These are phyloP conservation scores for Discostella stelligeroides DNA, from an alignment of 108 stramenopile species.

Conservation along the genomic window DNA sequence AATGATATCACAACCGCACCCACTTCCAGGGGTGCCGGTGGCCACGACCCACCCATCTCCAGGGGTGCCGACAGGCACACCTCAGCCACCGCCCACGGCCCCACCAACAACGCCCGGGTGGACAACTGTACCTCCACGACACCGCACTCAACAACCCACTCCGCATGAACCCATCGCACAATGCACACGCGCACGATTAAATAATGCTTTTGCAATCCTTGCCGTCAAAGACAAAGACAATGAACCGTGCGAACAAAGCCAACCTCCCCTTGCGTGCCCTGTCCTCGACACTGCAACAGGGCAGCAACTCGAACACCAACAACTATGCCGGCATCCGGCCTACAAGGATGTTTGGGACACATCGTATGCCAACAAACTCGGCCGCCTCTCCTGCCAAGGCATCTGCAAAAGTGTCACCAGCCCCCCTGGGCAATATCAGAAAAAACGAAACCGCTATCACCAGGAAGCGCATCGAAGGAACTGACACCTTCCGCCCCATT, in stretches of 20 bases:
- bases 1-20: too few species aligned
- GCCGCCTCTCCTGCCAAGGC: conserved; percentile 15
- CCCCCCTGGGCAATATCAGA: too few species aligned
- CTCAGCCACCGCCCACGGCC: too few species aligned
- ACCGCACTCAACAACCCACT: too few species aligned
- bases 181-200: not conserved
- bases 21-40: too few species aligned
- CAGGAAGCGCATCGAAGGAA: not conserved
- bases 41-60: too few species aligned
- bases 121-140: too few species aligned
- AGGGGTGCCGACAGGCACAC: too few species aligned
- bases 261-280: not conserved
- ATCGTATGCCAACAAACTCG: conserved; percentile 4
- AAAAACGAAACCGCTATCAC: not conserved
- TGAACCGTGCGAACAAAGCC: not conserved
- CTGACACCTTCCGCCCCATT: conserved; percentile 3
- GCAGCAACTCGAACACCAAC: not conserved
- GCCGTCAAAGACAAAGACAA: not conserved
- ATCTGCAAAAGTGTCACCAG: not conserved
- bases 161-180: too few species aligned
- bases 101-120: too few species aligned
- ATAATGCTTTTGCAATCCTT: not conserved
- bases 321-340: not conserved
- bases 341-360: not conserved
- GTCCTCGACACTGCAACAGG: conserved; percentile 2